Evolutionary conservation across 257 asterid species (phyloP).

Genomic region (Lycium barbarum): DNA sequence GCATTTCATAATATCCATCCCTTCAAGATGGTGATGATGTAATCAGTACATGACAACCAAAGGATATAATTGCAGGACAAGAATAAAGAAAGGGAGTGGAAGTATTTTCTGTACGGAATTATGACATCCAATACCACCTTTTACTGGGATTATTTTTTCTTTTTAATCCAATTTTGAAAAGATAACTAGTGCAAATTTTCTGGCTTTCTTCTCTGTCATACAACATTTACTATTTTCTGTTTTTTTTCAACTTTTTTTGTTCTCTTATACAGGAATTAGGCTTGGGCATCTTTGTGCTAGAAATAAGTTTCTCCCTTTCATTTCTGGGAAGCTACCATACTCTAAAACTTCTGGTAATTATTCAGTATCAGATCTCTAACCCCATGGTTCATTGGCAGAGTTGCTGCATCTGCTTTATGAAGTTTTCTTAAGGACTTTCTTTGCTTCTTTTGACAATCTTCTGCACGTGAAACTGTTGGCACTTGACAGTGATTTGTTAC

Average conservation of each 20-base stretch:
- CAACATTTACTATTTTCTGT: constrained; percentile 15
- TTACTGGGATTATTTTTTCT: background rate
- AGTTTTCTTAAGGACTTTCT: background rate
- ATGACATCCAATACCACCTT: constrained; percentile 11
- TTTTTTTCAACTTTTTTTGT: constrained; percentile 10
- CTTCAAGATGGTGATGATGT: background rate
- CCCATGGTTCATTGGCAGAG: background rate
- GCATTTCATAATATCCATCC: constrained; percentile 5
- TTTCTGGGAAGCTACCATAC: constrained; percentile 51
- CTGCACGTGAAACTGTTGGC: background rate
- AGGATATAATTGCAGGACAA: background rate
- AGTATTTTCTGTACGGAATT: background rate
- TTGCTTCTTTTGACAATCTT: constrained; percentile 2
- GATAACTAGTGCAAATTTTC: background rate
- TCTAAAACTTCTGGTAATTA: constrained; percentile 51
- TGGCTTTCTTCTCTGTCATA: background rate
- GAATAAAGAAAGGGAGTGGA: background rate
- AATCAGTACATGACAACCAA: background rate
- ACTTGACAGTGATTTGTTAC: background rate
- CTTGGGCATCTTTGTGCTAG: constrained; percentile 56
- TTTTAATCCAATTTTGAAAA: background rate
- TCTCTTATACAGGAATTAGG: constrained; percentile 50
- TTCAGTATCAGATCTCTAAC: background rate
- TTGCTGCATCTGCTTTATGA: background rate
- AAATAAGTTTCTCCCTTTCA: constrained; percentile 55